A percentile compares a stretch with the other conserved stretches of the same genome.
phyloP scores from a whole-genome alignment of 176 grass and related monocot genomes.

The Themeda triandra region DNA sequence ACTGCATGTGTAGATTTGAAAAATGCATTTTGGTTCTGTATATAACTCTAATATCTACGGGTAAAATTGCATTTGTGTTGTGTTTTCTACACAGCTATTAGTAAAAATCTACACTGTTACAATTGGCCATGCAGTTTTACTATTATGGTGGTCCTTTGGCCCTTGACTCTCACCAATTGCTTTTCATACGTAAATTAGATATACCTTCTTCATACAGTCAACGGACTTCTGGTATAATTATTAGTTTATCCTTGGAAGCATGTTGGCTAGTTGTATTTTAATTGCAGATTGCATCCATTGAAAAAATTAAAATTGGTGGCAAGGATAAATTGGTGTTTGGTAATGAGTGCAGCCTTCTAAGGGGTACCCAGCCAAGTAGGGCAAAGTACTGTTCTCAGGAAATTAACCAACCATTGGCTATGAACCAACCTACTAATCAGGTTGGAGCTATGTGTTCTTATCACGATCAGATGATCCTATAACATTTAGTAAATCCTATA shows the following conservation, averaged over 20 bases:
- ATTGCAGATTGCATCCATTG: background rate
- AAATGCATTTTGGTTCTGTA: background rate
- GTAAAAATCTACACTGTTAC: background rate
- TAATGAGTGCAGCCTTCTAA: background rate
- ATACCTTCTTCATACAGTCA: background rate
- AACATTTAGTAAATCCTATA: background rate
- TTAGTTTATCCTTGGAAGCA: conserved; percentile 5
- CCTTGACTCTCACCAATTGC: background rate
- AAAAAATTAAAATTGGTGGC: conserved; percentile 8
- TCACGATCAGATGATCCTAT: background rate
- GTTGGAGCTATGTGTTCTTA: background rate
- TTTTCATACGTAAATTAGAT: background rate
- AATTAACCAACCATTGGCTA: background rate
- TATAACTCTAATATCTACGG: background rate
- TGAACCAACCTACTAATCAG: background rate
- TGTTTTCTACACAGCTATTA: background rate
- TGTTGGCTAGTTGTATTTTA: background rate
- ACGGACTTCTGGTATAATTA: background rate
- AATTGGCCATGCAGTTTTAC: background rate
- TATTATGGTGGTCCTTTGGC: background rate
- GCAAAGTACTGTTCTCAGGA: background rate
- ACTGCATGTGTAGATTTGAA: background rate
- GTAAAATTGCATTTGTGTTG: background rate
- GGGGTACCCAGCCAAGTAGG: background rate
- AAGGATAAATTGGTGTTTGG: conserved; percentile 12